Evolutionary conservation across 305 asterid genomes (phyloP), one percentile per base, ranked within the genome.

Genomic region (Galium porrigens): DNA sequence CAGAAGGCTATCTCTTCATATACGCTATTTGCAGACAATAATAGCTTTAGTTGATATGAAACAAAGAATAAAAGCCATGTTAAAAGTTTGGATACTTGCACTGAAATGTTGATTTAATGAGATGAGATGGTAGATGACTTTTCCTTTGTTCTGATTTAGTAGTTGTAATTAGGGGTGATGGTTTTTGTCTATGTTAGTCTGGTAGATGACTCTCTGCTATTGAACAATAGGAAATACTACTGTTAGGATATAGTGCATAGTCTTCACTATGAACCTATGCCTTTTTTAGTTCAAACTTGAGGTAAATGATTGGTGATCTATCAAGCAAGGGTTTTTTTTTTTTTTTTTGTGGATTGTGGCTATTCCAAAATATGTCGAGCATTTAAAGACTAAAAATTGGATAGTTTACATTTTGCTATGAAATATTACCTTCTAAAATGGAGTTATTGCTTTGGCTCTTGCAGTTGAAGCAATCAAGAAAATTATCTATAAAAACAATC

Each of bases 401-500:
- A 14, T 62, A 25, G 9, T 9, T 42, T 42, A 15, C 55, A 27
- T 44, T 6, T 12, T 42, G 22, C 3, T 63, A 6, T 0, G 0
- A 15, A 32, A 63, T 5, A 6, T 12, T 11, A 63, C n/a, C 41
- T 14, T 36, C 42, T 44, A 32, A 63, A 27, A 42, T 29, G 42
- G 32, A 5, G 15, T 54, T 46, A 5, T 44, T 77, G 62, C 53
- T 64, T 82, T 72, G 69, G 36, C 72, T 66, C 71, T 70, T 79
- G 79, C 95, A 92, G 98, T 82, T 69, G 73, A 78, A 49, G 84
- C 84, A 75, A 77, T 87, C 59, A 84, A 67, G 86, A 89, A 82
- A 70, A 44, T 81, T 57, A 65, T 89, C 20, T 83, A 82, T 12
- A 88, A 70, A 82, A 73, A 70, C 74, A 58, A 67, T 62, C 95